Conservation (phyloP, 306 rosid species). For the Corylus avellana region DNA sequence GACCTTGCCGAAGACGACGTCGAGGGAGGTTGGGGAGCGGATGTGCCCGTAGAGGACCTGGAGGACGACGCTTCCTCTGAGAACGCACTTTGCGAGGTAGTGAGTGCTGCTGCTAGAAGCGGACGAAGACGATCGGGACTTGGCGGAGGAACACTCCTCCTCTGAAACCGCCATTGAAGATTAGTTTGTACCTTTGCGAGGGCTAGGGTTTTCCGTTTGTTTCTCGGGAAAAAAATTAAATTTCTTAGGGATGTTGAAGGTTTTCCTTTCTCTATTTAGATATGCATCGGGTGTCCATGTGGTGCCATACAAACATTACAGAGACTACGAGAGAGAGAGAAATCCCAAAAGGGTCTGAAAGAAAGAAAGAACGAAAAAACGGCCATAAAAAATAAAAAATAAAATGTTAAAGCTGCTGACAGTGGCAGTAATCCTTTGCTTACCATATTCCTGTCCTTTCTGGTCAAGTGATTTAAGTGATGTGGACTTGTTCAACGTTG, state of each 20-base stretch:
- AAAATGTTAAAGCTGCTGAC: too few relatives aligned
- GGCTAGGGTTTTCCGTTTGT: constrained; percentile 24
- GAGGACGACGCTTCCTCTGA: constrained; percentile 80
- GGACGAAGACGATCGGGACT: constrained; percentile 65
- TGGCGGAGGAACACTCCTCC: constrained; percentile 87
- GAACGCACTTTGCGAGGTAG: constrained; percentile 86
- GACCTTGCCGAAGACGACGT: constrained; percentile 87
- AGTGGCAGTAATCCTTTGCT: too few relatives aligned
- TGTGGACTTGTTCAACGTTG: too few relatives aligned
- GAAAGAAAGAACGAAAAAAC: too few relatives aligned
- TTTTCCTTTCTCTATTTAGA: background rate
- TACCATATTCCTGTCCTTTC: too few relatives aligned
- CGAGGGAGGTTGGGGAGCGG: constrained; percentile 71
- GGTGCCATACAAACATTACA: constrained; percentile 15
- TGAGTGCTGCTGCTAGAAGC: constrained; percentile 43
- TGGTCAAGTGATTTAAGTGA: too few relatives aligned
- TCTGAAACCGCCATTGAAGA: constrained; percentile 80
- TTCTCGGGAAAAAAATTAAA: background rate
- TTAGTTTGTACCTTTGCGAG: background rate
- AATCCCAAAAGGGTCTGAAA: too few relatives aligned
- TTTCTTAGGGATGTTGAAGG: background rate
- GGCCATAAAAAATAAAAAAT: too few relatives aligned
- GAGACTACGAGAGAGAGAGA: background rate
- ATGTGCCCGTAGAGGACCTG: constrained; percentile 76
- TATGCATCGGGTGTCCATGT: background rate